These are phyloP conservation scores for Leucosporidium yakuticum DNA, from an alignment of 768 basidiomycete species.

Conservation along the genomic window DNA sequence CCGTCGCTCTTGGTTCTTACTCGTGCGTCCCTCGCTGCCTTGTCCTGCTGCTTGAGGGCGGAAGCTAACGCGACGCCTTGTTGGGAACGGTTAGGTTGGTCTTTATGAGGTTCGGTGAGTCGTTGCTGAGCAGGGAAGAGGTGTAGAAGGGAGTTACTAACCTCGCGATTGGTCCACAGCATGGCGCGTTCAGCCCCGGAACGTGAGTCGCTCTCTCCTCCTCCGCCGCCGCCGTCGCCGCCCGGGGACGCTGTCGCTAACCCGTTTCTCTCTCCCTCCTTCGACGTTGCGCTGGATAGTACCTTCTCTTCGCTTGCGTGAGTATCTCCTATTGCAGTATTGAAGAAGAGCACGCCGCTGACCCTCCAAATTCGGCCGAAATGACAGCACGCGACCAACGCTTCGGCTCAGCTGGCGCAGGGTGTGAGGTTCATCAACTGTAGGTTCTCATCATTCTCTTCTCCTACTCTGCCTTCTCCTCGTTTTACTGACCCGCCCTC, in stretches of 20 bases:
- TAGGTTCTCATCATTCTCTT: not conserved
- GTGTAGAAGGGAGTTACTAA: not conserved
- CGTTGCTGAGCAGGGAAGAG: constrained; percentile 16
- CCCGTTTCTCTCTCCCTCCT: constrained; percentile 66
- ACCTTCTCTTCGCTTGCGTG: constrained; percentile 79
- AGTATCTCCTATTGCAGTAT: not conserved
- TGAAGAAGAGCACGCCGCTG: not conserved
- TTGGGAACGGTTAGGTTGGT: constrained; percentile 51
- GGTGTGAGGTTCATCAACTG: constrained; percentile 60
- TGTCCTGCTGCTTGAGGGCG: constrained; percentile 40
- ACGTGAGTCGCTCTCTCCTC: constrained; percentile 52
- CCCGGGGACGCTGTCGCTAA: constrained; percentile 9
- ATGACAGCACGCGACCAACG: constrained; percentile 69
- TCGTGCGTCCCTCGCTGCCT: constrained; percentile 62
- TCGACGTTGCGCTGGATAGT: constrained; percentile 53
- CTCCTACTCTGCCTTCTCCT: no score
- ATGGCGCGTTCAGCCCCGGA: constrained; percentile 91
- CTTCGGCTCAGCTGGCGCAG: constrained; percentile 75
- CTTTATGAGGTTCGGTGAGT: constrained; percentile 89
- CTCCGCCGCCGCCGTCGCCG: not conserved
- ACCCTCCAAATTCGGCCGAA: not conserved
- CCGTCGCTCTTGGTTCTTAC: constrained; percentile 77
- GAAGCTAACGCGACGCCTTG: not conserved
- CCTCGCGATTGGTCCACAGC: constrained; percentile 49
- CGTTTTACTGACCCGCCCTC: not conserved